Evolutionary conservation across 1,284 basidiomycete genomes (phyloP).

Genomic region (Puccinia polysora): DNA sequence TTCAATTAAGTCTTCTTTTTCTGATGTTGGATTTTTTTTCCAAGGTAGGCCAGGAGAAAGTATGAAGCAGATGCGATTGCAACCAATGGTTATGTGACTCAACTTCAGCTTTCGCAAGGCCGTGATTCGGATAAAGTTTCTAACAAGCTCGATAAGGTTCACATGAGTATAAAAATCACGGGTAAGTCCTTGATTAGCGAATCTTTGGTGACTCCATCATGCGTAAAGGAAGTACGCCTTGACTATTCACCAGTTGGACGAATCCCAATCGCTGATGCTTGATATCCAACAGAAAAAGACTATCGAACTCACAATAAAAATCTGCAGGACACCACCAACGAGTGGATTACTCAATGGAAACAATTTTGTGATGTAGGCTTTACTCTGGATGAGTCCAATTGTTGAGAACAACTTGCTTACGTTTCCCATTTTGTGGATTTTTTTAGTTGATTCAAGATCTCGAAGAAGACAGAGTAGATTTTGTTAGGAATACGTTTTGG

Average conservation of each 20-base stretch:
- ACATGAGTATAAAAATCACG: conserved; percentile 80
- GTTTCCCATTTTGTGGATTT: neutral
- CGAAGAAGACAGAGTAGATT: conserved; percentile 87
- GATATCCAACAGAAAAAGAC: conserved; percentile 51
- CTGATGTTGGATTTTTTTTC: neutral
- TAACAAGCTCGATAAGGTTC: conserved; percentile 77
- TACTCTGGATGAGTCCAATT: neutral
- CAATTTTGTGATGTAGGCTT: conserved; percentile 49
- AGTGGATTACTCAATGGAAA: conserved; percentile 39
- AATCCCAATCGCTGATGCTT: neutral
- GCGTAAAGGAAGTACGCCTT: conserved; percentile 62
- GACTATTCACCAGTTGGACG: no score
- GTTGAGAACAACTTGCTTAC: neutral
- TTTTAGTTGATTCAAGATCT: conserved; percentile 77
- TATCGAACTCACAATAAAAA: conserved; percentile 25
- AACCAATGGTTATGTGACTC: conserved; percentile 92
- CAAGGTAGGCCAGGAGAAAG: conserved; percentile 69
- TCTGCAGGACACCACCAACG: conserved; percentile 17
- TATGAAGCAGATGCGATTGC: conserved; percentile 90
- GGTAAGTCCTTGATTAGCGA: conserved; percentile 55
- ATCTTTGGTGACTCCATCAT: neutral
- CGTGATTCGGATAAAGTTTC: conserved; percentile 86
- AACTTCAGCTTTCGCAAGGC: conserved; percentile 86
- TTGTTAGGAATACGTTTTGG: conserved; percentile 94
- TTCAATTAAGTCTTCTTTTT: neutral